Evolutionary conservation across 352 stramenopile genomes (phyloP).

Genomic region (Phytophthora fragariaefolia): DNA sequence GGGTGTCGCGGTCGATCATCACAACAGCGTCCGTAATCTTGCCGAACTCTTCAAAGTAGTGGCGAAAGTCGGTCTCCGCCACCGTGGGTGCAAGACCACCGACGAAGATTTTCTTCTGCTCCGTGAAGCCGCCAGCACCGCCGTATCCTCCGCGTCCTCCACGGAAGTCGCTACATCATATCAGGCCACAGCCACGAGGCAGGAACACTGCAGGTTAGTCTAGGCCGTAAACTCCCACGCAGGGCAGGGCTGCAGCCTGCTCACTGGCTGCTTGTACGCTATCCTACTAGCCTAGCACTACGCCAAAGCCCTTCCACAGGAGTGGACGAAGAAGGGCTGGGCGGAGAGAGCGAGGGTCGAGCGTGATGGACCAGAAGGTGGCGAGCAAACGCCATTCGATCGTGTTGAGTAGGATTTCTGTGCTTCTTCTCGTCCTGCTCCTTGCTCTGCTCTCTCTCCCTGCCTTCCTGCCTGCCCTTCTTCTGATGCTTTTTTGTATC

Average conservation of each 20-base stretch:
- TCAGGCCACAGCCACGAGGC: conserved; percentile 20
- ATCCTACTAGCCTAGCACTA: conserved; percentile 23
- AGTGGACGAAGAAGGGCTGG: conserved; percentile 42
- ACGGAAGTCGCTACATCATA: conserved; percentile 52
- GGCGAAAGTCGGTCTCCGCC: conserved; percentile 89
- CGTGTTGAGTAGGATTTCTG: conserved; percentile 47
- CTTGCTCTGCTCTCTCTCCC: conserved; percentile 37
- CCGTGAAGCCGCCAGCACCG: conserved; percentile 43
- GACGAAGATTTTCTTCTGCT: conserved; percentile 95
- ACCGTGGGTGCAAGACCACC: conserved; percentile 88
- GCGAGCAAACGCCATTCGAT: conserved; percentile 42
- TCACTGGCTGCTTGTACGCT: conserved; percentile 13
- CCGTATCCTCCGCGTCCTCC: conserved; percentile 39
- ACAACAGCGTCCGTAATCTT: conserved; percentile 92
- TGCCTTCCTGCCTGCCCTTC: conserved; percentile 38
- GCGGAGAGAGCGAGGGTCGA: conserved; percentile 40
- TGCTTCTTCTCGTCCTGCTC: conserved; percentile 34
- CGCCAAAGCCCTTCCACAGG: conserved; percentile 34
- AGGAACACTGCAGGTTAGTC: conserved; percentile 37
- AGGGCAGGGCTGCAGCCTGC: conserved; percentile 11
- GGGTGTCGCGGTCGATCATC: conserved; percentile 94
- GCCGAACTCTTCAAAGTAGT: conserved; percentile 93
- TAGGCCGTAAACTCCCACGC: not conserved
- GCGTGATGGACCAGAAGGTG: conserved; percentile 30
- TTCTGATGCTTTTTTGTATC: conserved; percentile 25